Percentiles rank a stretch among this genome's conserved stretches.
phyloP scores from a whole-genome alignment of 352 stramenopile genomes.

The Globisporangium ultimum region DNA sequence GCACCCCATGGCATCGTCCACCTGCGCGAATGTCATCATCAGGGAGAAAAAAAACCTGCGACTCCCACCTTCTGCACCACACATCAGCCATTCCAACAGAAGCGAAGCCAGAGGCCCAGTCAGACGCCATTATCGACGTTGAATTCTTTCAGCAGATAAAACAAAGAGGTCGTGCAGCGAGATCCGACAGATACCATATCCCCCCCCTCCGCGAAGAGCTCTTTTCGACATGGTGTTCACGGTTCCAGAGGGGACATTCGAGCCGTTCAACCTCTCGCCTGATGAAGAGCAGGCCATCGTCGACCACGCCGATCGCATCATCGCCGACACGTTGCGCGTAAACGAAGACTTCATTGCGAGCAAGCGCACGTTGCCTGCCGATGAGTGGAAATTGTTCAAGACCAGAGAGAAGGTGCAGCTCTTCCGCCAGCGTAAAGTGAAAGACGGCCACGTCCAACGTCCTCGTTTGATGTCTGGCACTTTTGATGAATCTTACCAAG shows the following conservation, averaged over 20 bases:
- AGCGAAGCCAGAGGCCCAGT: too few species aligned
- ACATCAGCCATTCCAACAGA: too few species aligned
- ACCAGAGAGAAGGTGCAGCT: conserved; percentile 50
- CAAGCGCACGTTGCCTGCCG: conserved; percentile 24
- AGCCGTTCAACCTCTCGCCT: conserved; percentile 27
- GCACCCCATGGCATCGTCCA: too few species aligned
- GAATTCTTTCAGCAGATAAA: too few species aligned
- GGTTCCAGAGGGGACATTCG: conserved; percentile 21
- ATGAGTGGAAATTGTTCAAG: conserved; percentile 56
- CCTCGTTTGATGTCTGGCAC: conserved; percentile 40
- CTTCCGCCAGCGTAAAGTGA: conserved; percentile 42
- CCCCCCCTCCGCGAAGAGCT: too few species aligned
- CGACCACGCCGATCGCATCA: conserved; percentile 45
- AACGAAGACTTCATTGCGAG: conserved; percentile 49
- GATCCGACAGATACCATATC: too few species aligned
- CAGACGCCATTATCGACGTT: too few species aligned
- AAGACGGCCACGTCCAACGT: conserved; percentile 20
- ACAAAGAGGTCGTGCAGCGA: too few species aligned
- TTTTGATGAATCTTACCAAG: conserved; percentile 25
- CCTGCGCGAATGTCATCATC: too few species aligned
- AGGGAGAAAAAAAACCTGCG: too few species aligned
- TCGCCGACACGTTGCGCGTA: conserved; percentile 51
- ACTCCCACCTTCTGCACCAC: too few species aligned
- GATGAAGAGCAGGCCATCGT: conserved; percentile 33
- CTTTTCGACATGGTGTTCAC: conserved; percentile 14